Conservation (phyloP, 2,329 filamentous ascomycete genomes). For the Waltergamsia citrina region DNA sequence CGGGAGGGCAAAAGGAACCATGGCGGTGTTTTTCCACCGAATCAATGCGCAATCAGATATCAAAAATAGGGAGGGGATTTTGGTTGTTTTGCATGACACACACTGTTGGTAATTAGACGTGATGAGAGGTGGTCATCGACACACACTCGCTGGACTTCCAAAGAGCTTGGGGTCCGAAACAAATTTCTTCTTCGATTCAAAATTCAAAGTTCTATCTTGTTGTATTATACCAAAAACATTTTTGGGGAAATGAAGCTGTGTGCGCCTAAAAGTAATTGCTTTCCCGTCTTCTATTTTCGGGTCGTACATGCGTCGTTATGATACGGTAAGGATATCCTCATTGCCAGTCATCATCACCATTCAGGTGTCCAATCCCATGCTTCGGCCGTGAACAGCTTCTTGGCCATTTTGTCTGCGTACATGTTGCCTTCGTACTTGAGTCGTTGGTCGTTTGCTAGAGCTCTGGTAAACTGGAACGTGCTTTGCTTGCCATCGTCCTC, state of each 20-base stretch:
- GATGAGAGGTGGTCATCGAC: too few relatives aligned
- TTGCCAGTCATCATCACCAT: too few relatives aligned
- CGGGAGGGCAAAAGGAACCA: too few relatives aligned
- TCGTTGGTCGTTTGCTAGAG: conserved; percentile 38
- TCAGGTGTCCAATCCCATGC: conserved; percentile 53
- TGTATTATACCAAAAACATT: background rate
- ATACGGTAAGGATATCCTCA: too few relatives aligned
- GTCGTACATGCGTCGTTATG: too few relatives aligned
- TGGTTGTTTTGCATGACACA: background rate
- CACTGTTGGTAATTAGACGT: background rate
- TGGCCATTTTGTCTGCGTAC: conserved; percentile 40
- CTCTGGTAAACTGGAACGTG: conserved; percentile 40
- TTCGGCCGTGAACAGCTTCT: conserved; percentile 43
- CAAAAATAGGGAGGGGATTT: too few relatives aligned
- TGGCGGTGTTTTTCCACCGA: too few relatives aligned
- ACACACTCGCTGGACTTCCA: conserved; percentile 3
- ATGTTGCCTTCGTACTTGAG: conserved; percentile 38
- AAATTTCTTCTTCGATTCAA: background rate
- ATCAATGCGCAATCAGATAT: too few relatives aligned
- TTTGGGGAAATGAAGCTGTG: background rate
- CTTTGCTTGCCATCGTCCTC: conserved; percentile 3
- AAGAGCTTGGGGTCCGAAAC: conserved; percentile 3
- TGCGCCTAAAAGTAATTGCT: background rate
- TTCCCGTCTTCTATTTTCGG: too few relatives aligned
- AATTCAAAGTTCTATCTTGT: background rate